A percentile compares a stretch with the other conserved stretches of the same genome.
Conservation (phyloP, 2,329 filamentous ascomycete species). For the Sporothrix variecibatus region DNA sequence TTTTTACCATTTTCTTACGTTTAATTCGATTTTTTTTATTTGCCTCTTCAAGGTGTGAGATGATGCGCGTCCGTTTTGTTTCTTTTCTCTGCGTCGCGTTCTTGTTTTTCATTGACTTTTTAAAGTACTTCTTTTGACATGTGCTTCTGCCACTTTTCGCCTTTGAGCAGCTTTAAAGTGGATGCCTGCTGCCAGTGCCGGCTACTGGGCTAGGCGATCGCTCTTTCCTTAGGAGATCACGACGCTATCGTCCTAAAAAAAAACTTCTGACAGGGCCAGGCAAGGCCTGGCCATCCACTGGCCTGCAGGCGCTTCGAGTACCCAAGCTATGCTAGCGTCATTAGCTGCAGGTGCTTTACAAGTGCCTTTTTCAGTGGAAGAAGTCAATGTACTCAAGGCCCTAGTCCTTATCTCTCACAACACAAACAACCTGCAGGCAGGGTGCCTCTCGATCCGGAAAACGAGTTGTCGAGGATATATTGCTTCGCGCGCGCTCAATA, state of each 20-base stretch:
- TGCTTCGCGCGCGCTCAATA: neutral
- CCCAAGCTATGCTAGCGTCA: neutral
- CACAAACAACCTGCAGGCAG: neutral
- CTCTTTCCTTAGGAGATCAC: neutral
- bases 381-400: neutral
- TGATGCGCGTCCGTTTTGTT: conserved; percentile 1
- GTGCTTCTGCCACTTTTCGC: conserved; percentile 24
- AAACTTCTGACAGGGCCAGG: neutral
- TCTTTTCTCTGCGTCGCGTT: conserved; percentile 6
- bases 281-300: neutral
- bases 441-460: neutral
- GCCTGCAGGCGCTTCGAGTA: neutral
- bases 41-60: neutral
- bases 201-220: neutral
- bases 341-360: neutral
- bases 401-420: neutral
- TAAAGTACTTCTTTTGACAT: conserved; percentile 21
- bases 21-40: neutral
- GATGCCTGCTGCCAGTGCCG: neutral
- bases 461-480: conserved; percentile 12
- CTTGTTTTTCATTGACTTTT: neutral
- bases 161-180: neutral
- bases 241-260: conserved; percentile 2
- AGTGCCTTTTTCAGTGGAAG: neutral
- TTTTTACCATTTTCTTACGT: neutral